A percentile compares a stretch with the other conserved stretches of the same genome.
These are phyloP conservation scores for Heterobasidion parviporum DNA, from an alignment of 1,284 basidiomycete genomes.

Conservation along the genomic window DNA sequence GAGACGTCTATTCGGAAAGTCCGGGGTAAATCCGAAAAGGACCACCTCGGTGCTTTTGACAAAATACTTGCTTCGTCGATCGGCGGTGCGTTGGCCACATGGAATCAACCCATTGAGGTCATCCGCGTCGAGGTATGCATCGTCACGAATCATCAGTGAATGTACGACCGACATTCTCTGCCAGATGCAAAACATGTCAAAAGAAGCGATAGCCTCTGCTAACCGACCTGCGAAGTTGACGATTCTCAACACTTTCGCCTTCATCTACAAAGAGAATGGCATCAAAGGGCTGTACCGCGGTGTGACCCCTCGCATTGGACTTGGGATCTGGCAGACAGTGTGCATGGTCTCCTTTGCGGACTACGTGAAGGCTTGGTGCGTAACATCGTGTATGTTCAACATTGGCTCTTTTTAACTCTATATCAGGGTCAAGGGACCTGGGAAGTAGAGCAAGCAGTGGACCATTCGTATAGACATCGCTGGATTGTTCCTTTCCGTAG, in stretches of 20 bases:
- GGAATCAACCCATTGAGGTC: slow-evolving; percentile 99
- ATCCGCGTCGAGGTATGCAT: slow-evolving; percentile 76
- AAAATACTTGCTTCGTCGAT: slow-evolving; percentile 89
- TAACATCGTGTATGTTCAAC: neutral
- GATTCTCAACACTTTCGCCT: slow-evolving; percentile 83
- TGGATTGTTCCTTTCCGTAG: neutral
- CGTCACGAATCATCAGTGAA: neutral
- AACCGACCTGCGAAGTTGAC: slow-evolving; percentile 89
- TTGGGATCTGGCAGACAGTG: slow-evolving; percentile 95
- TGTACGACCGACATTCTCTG: slow-evolving; percentile 5
- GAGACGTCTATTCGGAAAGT: slow-evolving; percentile 76
- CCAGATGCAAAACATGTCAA: slow-evolving; percentile 97
- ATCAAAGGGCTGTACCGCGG: slow-evolving; percentile 96
- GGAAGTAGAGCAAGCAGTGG: neutral
- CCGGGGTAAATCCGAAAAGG: slow-evolving; percentile 70
- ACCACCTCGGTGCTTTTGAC: slow-evolving; percentile 73
- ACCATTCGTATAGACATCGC: neutral
- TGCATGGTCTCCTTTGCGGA: slow-evolving; percentile 99
- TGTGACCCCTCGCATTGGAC: slow-evolving; percentile 92
- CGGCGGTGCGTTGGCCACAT: slow-evolving; percentile 93
- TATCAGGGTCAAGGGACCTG: neutral
- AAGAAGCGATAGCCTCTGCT: slow-evolving; percentile 51
- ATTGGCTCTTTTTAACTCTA: neutral
- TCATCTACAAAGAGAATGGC: slow-evolving; percentile 96
- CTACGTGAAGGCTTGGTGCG: slow-evolving; percentile 78